These are phyloP conservation scores for Linum usitatissimum DNA, from an alignment of 345 rosid genomes.

Conservation along the genomic window DNA sequence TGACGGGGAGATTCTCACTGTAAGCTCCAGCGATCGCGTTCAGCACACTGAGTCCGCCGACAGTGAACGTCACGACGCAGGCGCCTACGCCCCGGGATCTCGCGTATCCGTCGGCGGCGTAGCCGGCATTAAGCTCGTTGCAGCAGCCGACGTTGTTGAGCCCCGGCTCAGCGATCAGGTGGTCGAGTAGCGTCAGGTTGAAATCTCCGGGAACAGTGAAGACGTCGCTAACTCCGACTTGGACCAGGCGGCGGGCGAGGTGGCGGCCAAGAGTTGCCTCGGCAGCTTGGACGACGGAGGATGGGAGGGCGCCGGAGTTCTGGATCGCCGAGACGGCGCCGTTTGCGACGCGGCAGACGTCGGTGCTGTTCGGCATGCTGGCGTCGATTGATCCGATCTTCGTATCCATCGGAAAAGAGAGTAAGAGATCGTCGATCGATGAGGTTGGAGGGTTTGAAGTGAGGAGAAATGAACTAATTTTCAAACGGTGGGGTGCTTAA, in stretches of 20 bases:
- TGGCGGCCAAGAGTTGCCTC: slow-evolving; percentile 56
- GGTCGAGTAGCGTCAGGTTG: slow-evolving; percentile 69
- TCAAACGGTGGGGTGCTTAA: too few species aligned
- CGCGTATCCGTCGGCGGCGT: slow-evolving; percentile 75
- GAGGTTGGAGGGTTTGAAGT: background rate
- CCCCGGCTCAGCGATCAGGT: slow-evolving; percentile 60
- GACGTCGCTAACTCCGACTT: slow-evolving; percentile 38
- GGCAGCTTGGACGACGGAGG: slow-evolving; percentile 18
- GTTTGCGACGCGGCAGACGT: slow-evolving; percentile 31
- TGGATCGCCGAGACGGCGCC: slow-evolving; percentile 32
- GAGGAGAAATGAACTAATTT: background rate
- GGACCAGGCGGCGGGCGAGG: slow-evolving; percentile 59
- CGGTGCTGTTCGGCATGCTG: slow-evolving; percentile 27
- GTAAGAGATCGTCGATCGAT: slow-evolving; percentile 10
- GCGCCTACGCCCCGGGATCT: slow-evolving; percentile 71
- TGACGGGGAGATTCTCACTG: slow-evolving; percentile 66
- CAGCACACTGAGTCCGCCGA: slow-evolving; percentile 65
- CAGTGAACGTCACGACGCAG: slow-evolving; percentile 74
- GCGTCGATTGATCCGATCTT: slow-evolving; percentile 37
- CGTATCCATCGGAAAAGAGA: slow-evolving; percentile 24
- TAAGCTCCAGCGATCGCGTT: slow-evolving; percentile 79
- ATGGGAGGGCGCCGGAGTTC: slow-evolving; percentile 8
- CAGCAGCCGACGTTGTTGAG: slow-evolving; percentile 62
- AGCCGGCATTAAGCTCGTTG: slow-evolving; percentile 79
- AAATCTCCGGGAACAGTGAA: slow-evolving; percentile 77